Base-by-base conservation (phyloP, 2,329 filamentous ascomycete species). In the Cyanodermella asteris region DNA sequence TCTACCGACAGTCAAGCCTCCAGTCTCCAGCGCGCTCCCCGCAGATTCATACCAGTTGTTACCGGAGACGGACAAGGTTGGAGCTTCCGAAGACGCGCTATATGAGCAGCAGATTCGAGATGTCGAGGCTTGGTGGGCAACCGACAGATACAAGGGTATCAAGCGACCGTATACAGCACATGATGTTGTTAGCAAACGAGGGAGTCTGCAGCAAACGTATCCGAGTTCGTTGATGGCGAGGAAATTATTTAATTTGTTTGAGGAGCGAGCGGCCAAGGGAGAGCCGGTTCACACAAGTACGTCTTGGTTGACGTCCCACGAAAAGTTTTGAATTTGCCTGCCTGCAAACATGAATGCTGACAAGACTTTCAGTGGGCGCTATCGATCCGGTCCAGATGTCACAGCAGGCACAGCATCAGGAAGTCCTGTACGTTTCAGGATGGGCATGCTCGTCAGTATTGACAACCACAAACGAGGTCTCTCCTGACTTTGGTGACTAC, bases 351-450 rank as follows among this genome's bases (percentile, higher is more conserved):
- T n/a, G n/a, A n/a, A n/a, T n/a, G n/a, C n/a, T 18, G 12, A 20
- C n/a, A 12, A 20, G 26, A 5, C 26, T 1, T 28, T 16, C 33
- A 84, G 77, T 97, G 75, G 87, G 87, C 38, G 87, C 82, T 31
- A 90, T 97, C 50, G 87, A 97, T 44, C 87, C 87, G n/a, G 71
- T 94, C 7, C 87, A 97, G 54, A 94, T 97, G 87, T 91, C 87
- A 24, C 87, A 97, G 49, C 87, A 94, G 56, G 87, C 87, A 10
- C 67, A 77, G 5, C 77, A 94, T 52, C 87, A 94, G 46, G 84
- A 97, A 47, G 76, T 93, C 11, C 63, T 97, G 22, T 97, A 97
- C 51, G 61, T 97, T 34, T 93, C 82, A 1, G 87, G 87, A 33
- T 97, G 87, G 87, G 87, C 87, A 5, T 94, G 87, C 53, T 94